Conservation (phyloP, 345 rosid genomes). For the Hirschfeldia incana region DNA sequence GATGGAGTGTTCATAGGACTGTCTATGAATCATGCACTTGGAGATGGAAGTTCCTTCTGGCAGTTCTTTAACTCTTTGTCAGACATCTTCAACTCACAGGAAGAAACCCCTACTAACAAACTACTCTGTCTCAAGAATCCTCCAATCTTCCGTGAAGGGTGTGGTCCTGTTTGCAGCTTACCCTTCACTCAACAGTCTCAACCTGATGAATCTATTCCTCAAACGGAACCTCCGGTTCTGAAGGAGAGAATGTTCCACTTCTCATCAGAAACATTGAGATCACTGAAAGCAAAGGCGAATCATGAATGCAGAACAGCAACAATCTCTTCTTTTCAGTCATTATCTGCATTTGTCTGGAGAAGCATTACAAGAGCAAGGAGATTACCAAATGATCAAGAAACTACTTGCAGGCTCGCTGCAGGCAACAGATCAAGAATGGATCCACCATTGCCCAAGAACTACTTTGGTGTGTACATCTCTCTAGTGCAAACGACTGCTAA, state of each 20-base stretch:
- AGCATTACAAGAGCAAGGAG: constrained; percentile 52
- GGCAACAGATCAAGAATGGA: constrained; percentile 54
- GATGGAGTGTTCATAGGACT: constrained; percentile 76
- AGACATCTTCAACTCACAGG: constrained; percentile 53
- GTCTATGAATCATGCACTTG: constrained; percentile 65
- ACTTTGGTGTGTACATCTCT: constrained; percentile 61
- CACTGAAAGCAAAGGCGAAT: constrained; percentile 60
- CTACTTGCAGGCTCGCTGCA: constrained; percentile 52
- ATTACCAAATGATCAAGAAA: constrained; percentile 39
- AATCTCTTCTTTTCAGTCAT: constrained; percentile 70
- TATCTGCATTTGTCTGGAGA: constrained; percentile 62
- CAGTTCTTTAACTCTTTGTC: constrained; percentile 68
- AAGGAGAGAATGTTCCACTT: constrained; percentile 66
- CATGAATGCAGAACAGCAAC: constrained; percentile 45
- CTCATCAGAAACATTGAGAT: constrained; percentile 50
- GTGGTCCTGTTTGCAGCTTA: constrained; percentile 41
- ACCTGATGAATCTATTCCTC: constrained; percentile 39
- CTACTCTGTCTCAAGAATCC: constrained; percentile 44
- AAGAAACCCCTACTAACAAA: not conserved
- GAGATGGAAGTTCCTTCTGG: constrained; percentile 75
- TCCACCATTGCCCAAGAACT: constrained; percentile 48
- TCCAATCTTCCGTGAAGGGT: constrained; percentile 51
- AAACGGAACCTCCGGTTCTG: constrained; percentile 42
- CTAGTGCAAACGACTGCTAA: constrained; percentile 21
- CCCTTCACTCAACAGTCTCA: constrained; percentile 46